These are phyloP conservation scores for Starmerella gropengiesseri DNA, from an alignment of 805 yeast species.

Conservation along the genomic window DNA sequence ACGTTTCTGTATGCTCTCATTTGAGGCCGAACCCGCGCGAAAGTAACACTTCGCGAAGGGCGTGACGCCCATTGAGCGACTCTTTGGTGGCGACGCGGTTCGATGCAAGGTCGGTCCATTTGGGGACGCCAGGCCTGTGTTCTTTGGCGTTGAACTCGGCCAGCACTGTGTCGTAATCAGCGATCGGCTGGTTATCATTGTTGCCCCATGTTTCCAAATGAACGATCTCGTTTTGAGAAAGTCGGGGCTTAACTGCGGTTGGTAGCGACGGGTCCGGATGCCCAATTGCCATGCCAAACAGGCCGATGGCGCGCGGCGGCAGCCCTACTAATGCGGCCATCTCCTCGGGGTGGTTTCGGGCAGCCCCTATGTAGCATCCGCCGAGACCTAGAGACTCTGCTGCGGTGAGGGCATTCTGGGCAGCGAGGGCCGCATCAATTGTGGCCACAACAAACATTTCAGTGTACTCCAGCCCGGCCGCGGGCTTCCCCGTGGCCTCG, in stretches of 20 bases:
- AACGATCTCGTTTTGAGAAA: neutral
- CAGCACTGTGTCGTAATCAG: neutral
- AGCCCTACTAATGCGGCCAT: neutral
- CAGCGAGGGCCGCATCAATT: neutral
- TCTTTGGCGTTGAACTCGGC: neutral
- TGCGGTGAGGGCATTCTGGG: neutral
- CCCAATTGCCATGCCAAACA: slow-evolving; percentile 1
- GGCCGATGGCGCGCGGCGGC: neutral
- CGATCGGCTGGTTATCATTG: neutral
- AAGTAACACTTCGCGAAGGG: neutral
- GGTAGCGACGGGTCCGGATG: neutral
- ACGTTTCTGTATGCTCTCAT: no score
- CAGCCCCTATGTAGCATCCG: neutral
- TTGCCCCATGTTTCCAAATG: neutral
- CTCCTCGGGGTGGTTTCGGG: neutral
- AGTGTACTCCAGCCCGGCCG: neutral
- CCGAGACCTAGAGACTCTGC: neutral
- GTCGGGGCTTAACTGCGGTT: neutral
- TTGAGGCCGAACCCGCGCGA: neutral
- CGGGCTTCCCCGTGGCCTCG: neutral
- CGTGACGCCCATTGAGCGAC: neutral
- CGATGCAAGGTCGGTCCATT: neutral
- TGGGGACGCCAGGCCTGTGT: neutral
- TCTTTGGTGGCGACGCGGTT: neutral
- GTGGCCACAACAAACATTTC: slow-evolving; percentile 1